Base-by-base conservation (phyloP, 768 basidiomycete genomes). In the Xerocomellus intermedius region DNA sequence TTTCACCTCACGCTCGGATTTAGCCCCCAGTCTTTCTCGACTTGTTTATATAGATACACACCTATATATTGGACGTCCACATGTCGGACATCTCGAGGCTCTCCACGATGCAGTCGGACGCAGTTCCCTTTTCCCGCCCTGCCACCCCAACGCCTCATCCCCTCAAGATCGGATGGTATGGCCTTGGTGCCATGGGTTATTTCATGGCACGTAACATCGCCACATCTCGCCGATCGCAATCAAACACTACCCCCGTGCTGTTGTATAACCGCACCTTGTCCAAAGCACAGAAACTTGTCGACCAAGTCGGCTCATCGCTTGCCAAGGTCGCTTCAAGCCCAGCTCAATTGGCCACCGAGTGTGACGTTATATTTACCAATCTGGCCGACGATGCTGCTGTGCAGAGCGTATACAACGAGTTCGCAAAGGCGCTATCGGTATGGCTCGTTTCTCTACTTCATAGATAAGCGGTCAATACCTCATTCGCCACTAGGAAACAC, bases 141-240 rank as follows among this genome's bases (percentile, higher is more conserved):
- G 59, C 74, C 3, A 83, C 84, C 1, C 85, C 85, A 0, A 70
- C 69, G 6, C 59, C 52, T 7, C 68, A 69, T 52, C 64, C 69
- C 9, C 64, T 69, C 39, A 76, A 73, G 57, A 66, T 85, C 60
- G 84, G 82, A 52, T 69, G 64, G 63, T 66, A 64, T 60, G 78
- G 75, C 4, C 70, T 86, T 16, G 86, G 87, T 21, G 79, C 81
- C 21, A 89, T 92, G 82, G 91, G 89, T 10, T 82, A 77, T 63
- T 69, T 76, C 19, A 94, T 94, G 88, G 88, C 87, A 7, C 77
- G 79, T 36, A 96, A 95, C 69, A 77, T 96, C 33, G 89, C 89
- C 33, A 82, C 72, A 41, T 74, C 79, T 59, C 77, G 72, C 42
- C 69, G 72, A 19, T 60, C 72, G 5, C 73, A 77, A 42, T 56